phyloP scores from a whole-genome alignment of 2,329 filamentous ascomycete genomes.

The Neofusicoccum sp. region DNA sequence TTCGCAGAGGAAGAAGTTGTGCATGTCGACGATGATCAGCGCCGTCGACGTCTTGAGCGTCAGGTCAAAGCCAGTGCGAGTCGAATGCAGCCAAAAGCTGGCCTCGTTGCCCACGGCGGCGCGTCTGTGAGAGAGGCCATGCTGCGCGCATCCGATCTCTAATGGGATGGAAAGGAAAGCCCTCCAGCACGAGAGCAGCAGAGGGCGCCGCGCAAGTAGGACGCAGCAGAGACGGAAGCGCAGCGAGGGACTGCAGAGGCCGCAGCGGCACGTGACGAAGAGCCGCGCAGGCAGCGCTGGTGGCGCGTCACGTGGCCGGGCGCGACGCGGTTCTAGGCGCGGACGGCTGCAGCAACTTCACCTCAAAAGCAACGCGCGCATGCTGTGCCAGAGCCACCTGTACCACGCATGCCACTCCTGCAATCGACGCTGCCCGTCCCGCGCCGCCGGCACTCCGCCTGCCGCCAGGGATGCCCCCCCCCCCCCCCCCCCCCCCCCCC shows the following conservation, averaged over 20 bases:
- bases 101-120: slow-evolving; percentile 45
- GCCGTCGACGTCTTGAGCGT: slow-evolving; percentile 38
- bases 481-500: not conserved
- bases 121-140: slow-evolving; percentile 29
- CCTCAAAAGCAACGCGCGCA: slow-evolving; percentile 8
- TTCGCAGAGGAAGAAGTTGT: slow-evolving; percentile 46
- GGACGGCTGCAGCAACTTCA: not conserved
- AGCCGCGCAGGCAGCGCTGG: no score
- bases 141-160: not conserved
- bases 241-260: no score
- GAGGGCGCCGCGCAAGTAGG: no score
- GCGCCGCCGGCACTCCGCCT: not conserved
- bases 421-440: slow-evolving; percentile 7
- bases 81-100: slow-evolving; percentile 51
- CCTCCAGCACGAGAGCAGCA: no score
- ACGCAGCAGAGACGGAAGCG: no score
- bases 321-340: no score
- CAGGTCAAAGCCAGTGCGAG: slow-evolving; percentile 49
- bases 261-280: no score
- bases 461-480: not conserved
- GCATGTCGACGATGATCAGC: slow-evolving; percentile 48
- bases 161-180: not conserved
- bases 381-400: not conserved
- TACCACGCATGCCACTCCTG: slow-evolving; percentile 1
- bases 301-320: no score